These are phyloP conservation scores for Globisporangium alternatum DNA, from an alignment of 352 stramenopile species.

Conservation along the genomic window DNA sequence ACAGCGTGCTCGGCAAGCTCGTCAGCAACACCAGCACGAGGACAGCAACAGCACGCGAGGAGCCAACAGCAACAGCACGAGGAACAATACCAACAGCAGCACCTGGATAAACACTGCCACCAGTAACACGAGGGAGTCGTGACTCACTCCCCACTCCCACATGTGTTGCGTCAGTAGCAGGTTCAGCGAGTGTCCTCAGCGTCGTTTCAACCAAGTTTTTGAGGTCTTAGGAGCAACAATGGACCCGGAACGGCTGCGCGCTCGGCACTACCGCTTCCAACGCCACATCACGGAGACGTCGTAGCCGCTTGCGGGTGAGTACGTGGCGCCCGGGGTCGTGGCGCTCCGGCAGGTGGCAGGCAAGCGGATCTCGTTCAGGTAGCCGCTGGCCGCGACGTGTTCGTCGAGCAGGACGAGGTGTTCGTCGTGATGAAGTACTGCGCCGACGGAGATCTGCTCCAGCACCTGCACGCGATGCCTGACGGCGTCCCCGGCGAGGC, in stretches of 20 bases:
- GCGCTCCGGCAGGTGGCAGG: slow-evolving; percentile 20
- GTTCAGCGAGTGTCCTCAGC: too few species aligned
- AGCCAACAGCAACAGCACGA: too few species aligned
- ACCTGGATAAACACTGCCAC: too few species aligned
- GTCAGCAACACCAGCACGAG: too few species aligned
- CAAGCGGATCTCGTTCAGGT: slow-evolving; percentile 23
- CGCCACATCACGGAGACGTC: slow-evolving; percentile 25
- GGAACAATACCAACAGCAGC: too few species aligned
- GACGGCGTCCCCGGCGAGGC: slow-evolving; percentile 14
- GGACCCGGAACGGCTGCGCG: slow-evolving; percentile 1
- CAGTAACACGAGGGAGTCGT: too few species aligned
- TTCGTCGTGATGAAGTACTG: slow-evolving; percentile 42
- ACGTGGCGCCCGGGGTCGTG: slow-evolving; percentile 2
- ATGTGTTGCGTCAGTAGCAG: too few species aligned
- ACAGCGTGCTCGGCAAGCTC: too few species aligned
- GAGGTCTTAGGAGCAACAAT: too few species aligned
- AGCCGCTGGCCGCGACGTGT: neutral
- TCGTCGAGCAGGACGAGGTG: slow-evolving; percentile 1
- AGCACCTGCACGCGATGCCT: slow-evolving; percentile 3
- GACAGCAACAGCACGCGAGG: too few species aligned
- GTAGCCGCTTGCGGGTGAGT: slow-evolving; percentile 29
- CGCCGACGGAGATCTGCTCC: slow-evolving; percentile 31
- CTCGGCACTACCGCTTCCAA: slow-evolving; percentile 13
- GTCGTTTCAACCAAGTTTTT: too few species aligned
- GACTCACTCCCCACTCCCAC: too few species aligned